phyloP scores from a whole-genome alignment of 495 filamentous ascomycete genomes.

The Neurospora sp. region DNA sequence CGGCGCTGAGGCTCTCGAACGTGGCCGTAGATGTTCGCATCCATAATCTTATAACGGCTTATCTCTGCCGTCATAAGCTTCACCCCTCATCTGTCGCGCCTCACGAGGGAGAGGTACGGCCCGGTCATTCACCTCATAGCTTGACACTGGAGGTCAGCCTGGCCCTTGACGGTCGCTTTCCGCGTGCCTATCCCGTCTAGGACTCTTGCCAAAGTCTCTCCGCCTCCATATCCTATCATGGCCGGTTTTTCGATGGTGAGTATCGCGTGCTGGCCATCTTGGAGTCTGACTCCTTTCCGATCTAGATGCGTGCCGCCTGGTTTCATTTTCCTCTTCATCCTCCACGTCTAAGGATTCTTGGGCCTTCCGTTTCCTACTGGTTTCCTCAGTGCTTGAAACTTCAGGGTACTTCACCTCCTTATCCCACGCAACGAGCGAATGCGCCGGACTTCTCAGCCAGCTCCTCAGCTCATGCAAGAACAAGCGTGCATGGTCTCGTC shows the following conservation, averaged over 20 bases:
- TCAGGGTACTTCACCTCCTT: slow-evolving; percentile 61
- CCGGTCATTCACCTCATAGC: neutral
- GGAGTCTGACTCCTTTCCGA: neutral
- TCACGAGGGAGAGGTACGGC: neutral
- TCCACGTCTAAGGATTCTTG: neutral
- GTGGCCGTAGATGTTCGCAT: neutral
- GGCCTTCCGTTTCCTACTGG: neutral
- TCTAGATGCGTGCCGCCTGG: neutral
- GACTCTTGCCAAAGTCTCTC: neutral
- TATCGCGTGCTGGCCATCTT: neutral
- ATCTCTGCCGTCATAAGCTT: neutral
- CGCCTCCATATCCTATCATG: neutral
- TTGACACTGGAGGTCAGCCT: neutral
- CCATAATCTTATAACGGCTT: neutral
- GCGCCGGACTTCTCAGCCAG: slow-evolving; percentile 74
- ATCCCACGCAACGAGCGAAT: slow-evolving; percentile 65
- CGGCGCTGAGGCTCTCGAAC: neutral
- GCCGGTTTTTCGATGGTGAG: neutral
- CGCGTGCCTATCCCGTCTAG: neutral
- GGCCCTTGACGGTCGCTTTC: neutral
- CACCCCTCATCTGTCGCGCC: neutral
- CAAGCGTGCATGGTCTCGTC: slow-evolving; percentile 62
- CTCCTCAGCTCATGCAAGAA: slow-evolving; percentile 78
- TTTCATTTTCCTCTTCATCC: neutral
- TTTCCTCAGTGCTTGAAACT: neutral